phyloP scores from a whole-genome alignment of 768 basidiomycete species.

The Mycena floridula region DNA sequence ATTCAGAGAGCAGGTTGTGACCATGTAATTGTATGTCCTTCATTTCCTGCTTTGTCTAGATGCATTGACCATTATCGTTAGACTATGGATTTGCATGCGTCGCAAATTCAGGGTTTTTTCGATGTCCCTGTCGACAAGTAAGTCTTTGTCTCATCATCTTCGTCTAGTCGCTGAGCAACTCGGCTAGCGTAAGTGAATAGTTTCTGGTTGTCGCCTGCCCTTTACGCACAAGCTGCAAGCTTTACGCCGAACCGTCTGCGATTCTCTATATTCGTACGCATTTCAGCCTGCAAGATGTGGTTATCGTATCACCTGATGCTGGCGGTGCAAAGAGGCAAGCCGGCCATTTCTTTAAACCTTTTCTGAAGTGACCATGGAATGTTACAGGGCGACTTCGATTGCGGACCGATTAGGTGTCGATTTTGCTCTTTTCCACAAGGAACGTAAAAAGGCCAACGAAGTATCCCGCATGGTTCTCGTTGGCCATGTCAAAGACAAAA shows the following conservation, averaged over 20 bases:
- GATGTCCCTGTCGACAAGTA: slow-evolving; percentile 99
- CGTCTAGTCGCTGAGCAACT: not conserved
- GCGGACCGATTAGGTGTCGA: slow-evolving; percentile 95
- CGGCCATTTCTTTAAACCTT: no score
- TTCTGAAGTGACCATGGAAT: no score
- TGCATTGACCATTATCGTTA: slow-evolving; percentile 19
- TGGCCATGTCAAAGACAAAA: slow-evolving; percentile 87
- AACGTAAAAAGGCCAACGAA: slow-evolving; percentile 94
- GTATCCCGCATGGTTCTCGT: slow-evolving; percentile 95
- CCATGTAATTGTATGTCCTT: slow-evolving; percentile 83
- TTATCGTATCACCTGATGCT: slow-evolving; percentile 97
- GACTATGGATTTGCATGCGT: slow-evolving; percentile 99
- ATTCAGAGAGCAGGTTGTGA: slow-evolving; percentile 89
- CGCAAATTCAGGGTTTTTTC: slow-evolving; percentile 99
- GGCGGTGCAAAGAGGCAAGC: slow-evolving; percentile 94
- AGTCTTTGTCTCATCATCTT: slow-evolving; percentile 28
- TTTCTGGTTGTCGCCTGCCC: slow-evolving; percentile 10
- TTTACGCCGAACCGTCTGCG: slow-evolving; percentile 94
- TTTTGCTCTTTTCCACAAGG: slow-evolving; percentile 98
- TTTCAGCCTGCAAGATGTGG: slow-evolving; percentile 78
- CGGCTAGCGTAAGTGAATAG: slow-evolving; percentile 41
- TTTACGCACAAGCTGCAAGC: slow-evolving; percentile 34
- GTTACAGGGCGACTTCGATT: slow-evolving; percentile 87
- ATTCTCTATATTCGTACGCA: slow-evolving; percentile 92
- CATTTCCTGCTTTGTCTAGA: slow-evolving; percentile 1